These are phyloP conservation scores for Eimeria tenella DNA, from an alignment of 169 alveolate genomes.

Conservation along the genomic window DNA sequence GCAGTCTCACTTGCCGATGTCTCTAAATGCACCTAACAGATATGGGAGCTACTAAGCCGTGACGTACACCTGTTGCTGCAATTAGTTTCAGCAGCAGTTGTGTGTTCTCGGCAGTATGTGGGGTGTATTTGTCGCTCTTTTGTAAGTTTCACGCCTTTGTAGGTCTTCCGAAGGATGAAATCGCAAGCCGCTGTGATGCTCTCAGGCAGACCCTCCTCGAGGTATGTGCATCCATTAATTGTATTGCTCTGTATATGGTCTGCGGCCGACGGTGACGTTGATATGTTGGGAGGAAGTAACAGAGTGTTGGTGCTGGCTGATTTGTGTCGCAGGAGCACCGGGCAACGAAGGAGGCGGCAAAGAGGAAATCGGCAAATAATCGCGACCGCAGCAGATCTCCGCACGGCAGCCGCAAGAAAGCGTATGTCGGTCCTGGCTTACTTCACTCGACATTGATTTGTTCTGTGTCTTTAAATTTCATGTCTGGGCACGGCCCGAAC, in stretches of 20 bases:
- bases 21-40: too few species aligned
- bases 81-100: too few species aligned
- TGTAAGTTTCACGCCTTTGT: neutral
- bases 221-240: neutral
- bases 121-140: too few species aligned
- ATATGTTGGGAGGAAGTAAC: neutral
- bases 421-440: neutral
- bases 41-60: too few species aligned
- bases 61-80: too few species aligned
- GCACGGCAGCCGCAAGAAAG: conserved; percentile 49
- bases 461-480: too few species aligned
- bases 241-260: neutral
- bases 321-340: conserved; percentile 40
- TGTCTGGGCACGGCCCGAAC: too few species aligned
- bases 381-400: conserved; percentile 68
- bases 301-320: neutral
- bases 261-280: neutral
- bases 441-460: neutral
- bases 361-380: conserved; percentile 28
- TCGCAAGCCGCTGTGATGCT: conserved; percentile 72
- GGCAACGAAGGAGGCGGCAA: conserved; percentile 51
- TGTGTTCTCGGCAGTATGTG: too few species aligned
- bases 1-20: neutral
- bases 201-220: conserved; percentile 66
- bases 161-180: conserved; percentile 59